These are phyloP conservation scores for Bothriochloa decipiens DNA, from an alignment of 176 grass and related monocot genomes.

Conservation along the genomic window DNA sequence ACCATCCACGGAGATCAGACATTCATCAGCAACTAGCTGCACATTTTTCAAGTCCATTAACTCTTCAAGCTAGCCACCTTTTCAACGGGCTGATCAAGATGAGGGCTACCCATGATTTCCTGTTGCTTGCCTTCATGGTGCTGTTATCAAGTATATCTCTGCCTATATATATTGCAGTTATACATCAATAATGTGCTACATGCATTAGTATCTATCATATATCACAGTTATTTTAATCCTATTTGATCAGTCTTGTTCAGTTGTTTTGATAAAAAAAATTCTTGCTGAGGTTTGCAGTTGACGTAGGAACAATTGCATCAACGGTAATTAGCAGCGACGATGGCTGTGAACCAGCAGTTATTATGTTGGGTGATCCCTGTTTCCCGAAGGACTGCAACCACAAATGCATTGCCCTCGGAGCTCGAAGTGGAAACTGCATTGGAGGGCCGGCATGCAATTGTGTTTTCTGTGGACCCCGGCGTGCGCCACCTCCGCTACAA, in stretches of 20 bases:
- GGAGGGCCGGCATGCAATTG: conserved; percentile 3
- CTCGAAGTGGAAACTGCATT: background rate
- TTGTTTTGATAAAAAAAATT: background rate
- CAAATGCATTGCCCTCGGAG: background rate
- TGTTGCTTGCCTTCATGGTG: conserved; percentile 3
- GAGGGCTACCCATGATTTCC: background rate
- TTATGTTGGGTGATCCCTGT: background rate
- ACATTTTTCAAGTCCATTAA: background rate
- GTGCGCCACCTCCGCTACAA: background rate
- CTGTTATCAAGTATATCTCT: background rate
- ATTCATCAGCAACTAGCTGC: background rate
- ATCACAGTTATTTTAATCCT: background rate
- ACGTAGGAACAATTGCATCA: background rate
- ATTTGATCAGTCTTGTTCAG: background rate
- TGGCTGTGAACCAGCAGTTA: background rate
- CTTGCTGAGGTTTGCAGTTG: background rate
- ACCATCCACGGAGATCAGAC: background rate
- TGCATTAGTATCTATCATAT: background rate
- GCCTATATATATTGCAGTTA: background rate
- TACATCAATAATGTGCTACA: background rate
- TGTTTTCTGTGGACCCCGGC: background rate
- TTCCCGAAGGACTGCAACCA: background rate
- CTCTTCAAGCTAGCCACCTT: background rate
- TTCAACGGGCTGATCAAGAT: background rate
- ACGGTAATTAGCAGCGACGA: background rate